phyloP scores from a whole-genome alignment of 2,329 filamentous ascomycete species.

The Sporothrix phasma region DNA sequence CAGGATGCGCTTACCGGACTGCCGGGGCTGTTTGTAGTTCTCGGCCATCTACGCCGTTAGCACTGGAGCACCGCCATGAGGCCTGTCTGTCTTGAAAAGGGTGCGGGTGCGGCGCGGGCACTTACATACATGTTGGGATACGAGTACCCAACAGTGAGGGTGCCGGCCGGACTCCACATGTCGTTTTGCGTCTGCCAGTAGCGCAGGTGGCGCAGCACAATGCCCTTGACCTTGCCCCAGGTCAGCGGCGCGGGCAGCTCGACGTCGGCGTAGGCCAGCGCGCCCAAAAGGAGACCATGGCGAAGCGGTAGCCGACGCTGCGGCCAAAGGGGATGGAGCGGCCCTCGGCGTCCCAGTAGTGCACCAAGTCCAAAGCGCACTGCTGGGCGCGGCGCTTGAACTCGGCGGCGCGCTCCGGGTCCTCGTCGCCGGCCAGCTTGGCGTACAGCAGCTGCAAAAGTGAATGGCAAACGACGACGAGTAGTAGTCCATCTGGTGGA shows the following conservation, averaged over 20 bases:
- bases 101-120: slow-evolving; percentile 17
- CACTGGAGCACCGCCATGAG: too few relatives aligned
- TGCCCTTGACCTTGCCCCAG: slow-evolving; percentile 71
- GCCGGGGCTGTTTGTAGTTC: slow-evolving; percentile 73
- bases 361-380: slow-evolving; percentile 60
- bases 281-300: slow-evolving; percentile 78
- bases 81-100: too few relatives aligned
- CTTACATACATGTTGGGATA: slow-evolving; percentile 65
- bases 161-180: slow-evolving; percentile 67
- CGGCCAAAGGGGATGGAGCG: slow-evolving; percentile 67
- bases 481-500: slow-evolving; percentile 81
- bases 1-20: too few relatives aligned
- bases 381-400: slow-evolving; percentile 58
- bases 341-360: slow-evolving; percentile 66
- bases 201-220: slow-evolving; percentile 61
- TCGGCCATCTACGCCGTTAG: slow-evolving; percentile 50
- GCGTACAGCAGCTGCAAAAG: slow-evolving; percentile 69
- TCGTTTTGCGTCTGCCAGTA: slow-evolving; percentile 71
- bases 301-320: slow-evolving; percentile 72
- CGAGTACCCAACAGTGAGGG: slow-evolving; percentile 64
- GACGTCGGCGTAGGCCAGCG: slow-evolving; percentile 64
- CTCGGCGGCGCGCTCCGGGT: slow-evolving; percentile 55
- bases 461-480: slow-evolving; percentile 76
- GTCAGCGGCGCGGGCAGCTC: slow-evolving; percentile 61
- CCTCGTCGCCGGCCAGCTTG: slow-evolving; percentile 57